These are phyloP conservation scores for Phaseolus lunatus DNA, from an alignment of 306 rosid genomes.

Conservation along the genomic window DNA sequence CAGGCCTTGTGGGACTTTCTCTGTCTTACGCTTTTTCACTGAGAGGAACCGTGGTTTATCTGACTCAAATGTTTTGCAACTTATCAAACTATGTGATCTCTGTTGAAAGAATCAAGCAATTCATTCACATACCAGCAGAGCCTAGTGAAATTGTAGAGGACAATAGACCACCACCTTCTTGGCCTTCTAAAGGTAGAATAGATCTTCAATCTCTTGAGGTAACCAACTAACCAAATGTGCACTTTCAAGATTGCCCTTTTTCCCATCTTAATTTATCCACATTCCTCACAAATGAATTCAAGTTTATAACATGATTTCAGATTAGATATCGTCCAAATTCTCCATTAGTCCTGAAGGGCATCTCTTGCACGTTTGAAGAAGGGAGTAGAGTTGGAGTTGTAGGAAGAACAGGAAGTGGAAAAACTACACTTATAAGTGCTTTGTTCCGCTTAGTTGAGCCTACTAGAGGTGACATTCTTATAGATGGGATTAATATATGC, in stretches of 20 bases:
- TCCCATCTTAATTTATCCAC: background rate
- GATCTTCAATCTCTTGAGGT: slow-evolving; percentile 66
- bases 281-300: background rate
- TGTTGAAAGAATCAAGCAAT: slow-evolving; percentile 79
- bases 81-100: slow-evolving; percentile 68
- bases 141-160: slow-evolving; percentile 62
- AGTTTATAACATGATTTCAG: slow-evolving; percentile 40
- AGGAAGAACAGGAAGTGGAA: slow-evolving; percentile 81
- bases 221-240: background rate
- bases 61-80: slow-evolving; percentile 54
- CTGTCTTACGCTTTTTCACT: slow-evolving; percentile 69
- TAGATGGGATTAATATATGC: slow-evolving; percentile 66
- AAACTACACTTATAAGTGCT: slow-evolving; percentile 77
- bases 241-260: background rate
- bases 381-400: slow-evolving; percentile 71
- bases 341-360: slow-evolving; percentile 68
- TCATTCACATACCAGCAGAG: slow-evolving; percentile 68
- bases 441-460: slow-evolving; percentile 78
- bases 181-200: slow-evolving; percentile 76
- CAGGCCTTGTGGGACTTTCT: slow-evolving; percentile 78
- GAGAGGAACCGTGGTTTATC: slow-evolving; percentile 49
- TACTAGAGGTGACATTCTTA: slow-evolving; percentile 53
- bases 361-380: slow-evolving; percentile 69
- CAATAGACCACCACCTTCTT: slow-evolving; percentile 63
- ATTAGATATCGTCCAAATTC: slow-evolving; percentile 65